Conservation (phyloP, 805 yeast genomes). For the Wickerhamiella azyma region DNA sequence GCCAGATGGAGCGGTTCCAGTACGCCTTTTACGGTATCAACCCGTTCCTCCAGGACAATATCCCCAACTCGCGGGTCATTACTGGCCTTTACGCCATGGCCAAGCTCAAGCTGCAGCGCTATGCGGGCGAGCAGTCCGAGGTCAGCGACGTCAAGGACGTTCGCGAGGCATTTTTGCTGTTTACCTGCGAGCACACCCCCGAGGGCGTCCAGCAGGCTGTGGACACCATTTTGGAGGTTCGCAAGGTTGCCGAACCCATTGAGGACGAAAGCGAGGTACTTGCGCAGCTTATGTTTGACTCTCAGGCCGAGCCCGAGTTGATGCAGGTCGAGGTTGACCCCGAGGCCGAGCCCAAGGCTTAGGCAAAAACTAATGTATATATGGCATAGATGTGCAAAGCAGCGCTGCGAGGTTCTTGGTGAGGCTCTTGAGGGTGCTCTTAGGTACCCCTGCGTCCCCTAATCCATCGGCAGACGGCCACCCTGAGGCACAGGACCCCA, state of each 20-base stretch:
- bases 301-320: neutral
- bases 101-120: constrained; percentile 48
- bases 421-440: no score
- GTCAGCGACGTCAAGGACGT: constrained; percentile 20
- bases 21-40: constrained; percentile 75
- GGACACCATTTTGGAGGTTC: constrained; percentile 32
- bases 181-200: constrained; percentile 33
- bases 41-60: constrained; percentile 47
- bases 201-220: constrained; percentile 31
- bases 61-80: constrained; percentile 44
- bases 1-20: constrained; percentile 64
- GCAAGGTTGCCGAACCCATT: constrained; percentile 26
- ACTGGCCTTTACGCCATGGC: constrained; percentile 61
- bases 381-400: no score
- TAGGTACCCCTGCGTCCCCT: no score
- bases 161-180: constrained; percentile 37
- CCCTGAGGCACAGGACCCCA: constrained; percentile 39
- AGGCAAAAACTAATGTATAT: neutral
- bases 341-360: neutral
- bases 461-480: constrained; percentile 22
- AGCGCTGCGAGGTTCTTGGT: no score
- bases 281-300: constrained; percentile 19
- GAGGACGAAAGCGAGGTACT: constrained; percentile 19
- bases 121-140: constrained; percentile 25
- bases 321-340: neutral